These are phyloP conservation scores for Xylariaceae sp. DNA, from an alignment of 2,329 filamentous ascomycete species.

Conservation along the genomic window DNA sequence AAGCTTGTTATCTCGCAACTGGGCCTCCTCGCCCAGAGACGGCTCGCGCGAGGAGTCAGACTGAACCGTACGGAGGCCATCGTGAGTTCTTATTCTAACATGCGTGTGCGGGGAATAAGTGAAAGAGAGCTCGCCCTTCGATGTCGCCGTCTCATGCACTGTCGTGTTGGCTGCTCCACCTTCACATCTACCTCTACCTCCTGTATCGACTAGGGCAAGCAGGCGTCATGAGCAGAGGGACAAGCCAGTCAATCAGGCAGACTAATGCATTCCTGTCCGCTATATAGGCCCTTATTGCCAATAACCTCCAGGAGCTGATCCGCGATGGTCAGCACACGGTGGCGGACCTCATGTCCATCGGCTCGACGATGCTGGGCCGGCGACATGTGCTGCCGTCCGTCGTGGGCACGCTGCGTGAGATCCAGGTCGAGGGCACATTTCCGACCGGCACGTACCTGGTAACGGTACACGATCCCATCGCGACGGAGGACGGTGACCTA, in stretches of 20 bases:
- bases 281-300: constrained; percentile 69
- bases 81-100: constrained; percentile 41
- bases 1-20: constrained; percentile 92
- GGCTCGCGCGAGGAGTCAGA: constrained; percentile 79
- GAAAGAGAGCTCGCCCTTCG: neutral
- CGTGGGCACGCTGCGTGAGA: constrained; percentile 67
- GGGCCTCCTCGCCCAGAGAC: constrained; percentile 78
- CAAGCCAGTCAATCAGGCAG: neutral
- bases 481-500: constrained; percentile 78
- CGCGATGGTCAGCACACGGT: constrained; percentile 93
- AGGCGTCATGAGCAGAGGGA: neutral
- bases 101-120: neutral
- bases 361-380: constrained; percentile 86
- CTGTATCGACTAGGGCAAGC: neutral
- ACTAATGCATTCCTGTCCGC: constrained; percentile 4
- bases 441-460: constrained; percentile 86
- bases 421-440: constrained; percentile 94
- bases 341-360: constrained; percentile 86
- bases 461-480: constrained; percentile 86
- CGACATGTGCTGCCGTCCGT: constrained; percentile 86
- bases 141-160: neutral
- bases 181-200: neutral
- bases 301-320: constrained; percentile 90
- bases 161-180: neutral
- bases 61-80: constrained; percentile 87